Conservation (phyloP, 176 grass and related monocot species). For the Eleusine indica region DNA sequence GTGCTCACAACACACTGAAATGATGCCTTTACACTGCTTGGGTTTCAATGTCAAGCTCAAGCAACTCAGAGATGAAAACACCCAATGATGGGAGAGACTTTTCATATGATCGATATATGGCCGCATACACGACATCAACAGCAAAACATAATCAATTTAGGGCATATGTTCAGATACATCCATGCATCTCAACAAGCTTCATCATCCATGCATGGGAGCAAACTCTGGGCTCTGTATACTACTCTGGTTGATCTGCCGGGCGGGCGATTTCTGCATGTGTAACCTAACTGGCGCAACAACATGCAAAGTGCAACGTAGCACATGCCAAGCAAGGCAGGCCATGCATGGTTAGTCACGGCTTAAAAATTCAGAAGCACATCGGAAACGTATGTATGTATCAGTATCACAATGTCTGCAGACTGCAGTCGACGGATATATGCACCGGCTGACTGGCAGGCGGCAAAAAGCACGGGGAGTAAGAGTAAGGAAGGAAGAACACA, state of each 20-base stretch:
- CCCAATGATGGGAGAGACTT: background rate
- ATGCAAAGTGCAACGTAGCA: background rate
- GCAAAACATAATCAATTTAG: background rate
- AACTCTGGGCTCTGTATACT: background rate
- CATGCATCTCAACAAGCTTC: background rate
- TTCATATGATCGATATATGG: background rate
- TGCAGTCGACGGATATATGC: background rate
- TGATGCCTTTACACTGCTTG: background rate
- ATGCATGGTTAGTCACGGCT: background rate
- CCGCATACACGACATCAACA: background rate
- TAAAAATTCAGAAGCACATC: background rate
- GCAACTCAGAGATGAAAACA: background rate
- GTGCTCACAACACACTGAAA: background rate
- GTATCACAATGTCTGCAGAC: background rate
- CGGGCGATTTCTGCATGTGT: constrained; percentile 14
- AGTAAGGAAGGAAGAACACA: background rate
- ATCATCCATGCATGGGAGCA: background rate
- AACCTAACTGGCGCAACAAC: constrained; percentile 1
- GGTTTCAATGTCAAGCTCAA: background rate
- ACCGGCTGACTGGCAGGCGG: background rate
- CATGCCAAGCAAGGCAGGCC: background rate
- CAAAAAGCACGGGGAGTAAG: background rate
- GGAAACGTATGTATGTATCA: background rate
- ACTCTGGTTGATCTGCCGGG: background rate
- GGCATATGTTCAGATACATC: background rate